These are phyloP conservation scores for Nicotiana tomentosiformis DNA, from an alignment of 257 asterid genomes.

Conservation along the genomic window DNA sequence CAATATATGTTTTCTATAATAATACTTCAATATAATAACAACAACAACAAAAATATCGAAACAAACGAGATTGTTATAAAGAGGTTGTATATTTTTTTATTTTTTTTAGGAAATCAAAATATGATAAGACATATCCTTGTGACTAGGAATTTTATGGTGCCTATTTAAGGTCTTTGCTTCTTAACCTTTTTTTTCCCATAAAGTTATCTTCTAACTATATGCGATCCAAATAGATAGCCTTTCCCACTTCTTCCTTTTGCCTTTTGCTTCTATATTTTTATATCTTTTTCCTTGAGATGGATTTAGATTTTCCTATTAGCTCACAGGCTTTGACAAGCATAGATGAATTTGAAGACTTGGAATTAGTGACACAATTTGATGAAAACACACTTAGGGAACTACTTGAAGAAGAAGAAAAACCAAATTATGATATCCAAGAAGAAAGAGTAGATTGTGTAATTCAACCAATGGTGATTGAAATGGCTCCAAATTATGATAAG, in stretches of 20 bases:
- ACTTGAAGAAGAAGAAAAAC: background rate
- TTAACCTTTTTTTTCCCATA: background rate
- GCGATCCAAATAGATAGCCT: background rate
- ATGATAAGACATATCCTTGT: background rate
- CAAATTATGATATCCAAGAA: background rate
- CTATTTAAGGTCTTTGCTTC: background rate
- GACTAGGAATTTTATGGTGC: background rate
- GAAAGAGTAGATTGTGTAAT: background rate
- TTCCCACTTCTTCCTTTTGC: background rate
- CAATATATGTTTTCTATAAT: no score
- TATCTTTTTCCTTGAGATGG: background rate
- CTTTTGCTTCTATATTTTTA: background rate
- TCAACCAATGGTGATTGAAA: background rate
- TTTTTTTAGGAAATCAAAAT: no score
- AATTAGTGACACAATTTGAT: conserved; percentile 13
- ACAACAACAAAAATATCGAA: fast-evolving
- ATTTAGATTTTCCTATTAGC: background rate
- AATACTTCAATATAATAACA: no score
- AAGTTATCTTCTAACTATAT: background rate
- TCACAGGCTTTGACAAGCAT: background rate
- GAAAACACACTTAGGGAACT: conserved; percentile 3
- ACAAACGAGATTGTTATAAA: no score
- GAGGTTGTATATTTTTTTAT: background rate
- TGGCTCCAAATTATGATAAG: background rate
- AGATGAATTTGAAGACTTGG: conserved; percentile 13